Conservation (phyloP, 2,329 filamentous ascomycete species). For the Lithohypha guttulata region DNA sequence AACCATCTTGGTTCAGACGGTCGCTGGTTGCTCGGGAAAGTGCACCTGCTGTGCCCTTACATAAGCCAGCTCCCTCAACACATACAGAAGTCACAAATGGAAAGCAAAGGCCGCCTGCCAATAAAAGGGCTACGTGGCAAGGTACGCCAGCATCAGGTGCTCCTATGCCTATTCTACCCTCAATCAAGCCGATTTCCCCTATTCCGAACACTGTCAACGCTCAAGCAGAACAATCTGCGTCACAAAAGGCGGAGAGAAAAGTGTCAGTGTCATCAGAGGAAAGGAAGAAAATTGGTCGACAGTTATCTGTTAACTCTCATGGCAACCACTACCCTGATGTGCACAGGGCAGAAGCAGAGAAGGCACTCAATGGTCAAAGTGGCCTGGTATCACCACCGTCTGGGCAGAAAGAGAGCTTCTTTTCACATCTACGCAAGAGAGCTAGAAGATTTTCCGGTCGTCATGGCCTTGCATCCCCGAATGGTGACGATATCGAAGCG, state of each 20-base stretch:
- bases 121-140: constrained; percentile 91
- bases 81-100: constrained; percentile 35
- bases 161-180: constrained; percentile 91
- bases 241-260: constrained; percentile 41
- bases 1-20: constrained; percentile 94
- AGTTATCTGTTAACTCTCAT: constrained; percentile 82
- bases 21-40: constrained; percentile 76
- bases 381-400: constrained; percentile 65
- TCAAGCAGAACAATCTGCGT: constrained; percentile 61
- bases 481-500: constrained; percentile 80
- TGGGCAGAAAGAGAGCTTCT: constrained; percentile 89
- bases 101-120: constrained; percentile 48
- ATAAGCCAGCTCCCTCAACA: constrained; percentile 30
- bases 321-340: constrained; percentile 87
- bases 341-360: constrained; percentile 82
- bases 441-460: constrained; percentile 85
- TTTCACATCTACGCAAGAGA: constrained; percentile 89
- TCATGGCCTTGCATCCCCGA: constrained; percentile 71
- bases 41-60: constrained; percentile 46
- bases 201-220: constrained; percentile 87
- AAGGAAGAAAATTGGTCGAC: constrained; percentile 85
- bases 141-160: constrained; percentile 62
- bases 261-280: constrained; percentile 46
- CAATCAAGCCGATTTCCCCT: constrained; percentile 90
- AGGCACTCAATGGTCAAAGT: constrained; percentile 71